Conservation (phyloP, 306 rosid species). For the Cucumis sativus region Cucumber_9930_V3 NC_026658.2:14666501-14667000, state of each 20-base stretch:
- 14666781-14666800: background rate
- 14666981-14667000: too few species aligned
- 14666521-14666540: conserved; percentile 9
- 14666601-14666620: background rate
- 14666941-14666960: too few species aligned
- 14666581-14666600: background rate
- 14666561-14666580: background rate
- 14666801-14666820: background rate
- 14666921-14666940: too few species aligned
- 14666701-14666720: background rate
- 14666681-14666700: background rate
- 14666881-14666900: background rate
- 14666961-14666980: too few species aligned
- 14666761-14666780: background rate
- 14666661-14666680: background rate
- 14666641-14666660: background rate
- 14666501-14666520: background rate
- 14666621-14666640: background rate
- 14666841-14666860: background rate
- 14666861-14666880: background rate
- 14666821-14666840: background rate
- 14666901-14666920: background rate
- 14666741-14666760: background rate
- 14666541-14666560: background rate
- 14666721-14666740: background rate